Percentiles rank a stretch among this genome's conserved stretches.
phyloP scores from a whole-genome alignment of 257 asterid genomes.

The Coffea eugenioides region DNA sequence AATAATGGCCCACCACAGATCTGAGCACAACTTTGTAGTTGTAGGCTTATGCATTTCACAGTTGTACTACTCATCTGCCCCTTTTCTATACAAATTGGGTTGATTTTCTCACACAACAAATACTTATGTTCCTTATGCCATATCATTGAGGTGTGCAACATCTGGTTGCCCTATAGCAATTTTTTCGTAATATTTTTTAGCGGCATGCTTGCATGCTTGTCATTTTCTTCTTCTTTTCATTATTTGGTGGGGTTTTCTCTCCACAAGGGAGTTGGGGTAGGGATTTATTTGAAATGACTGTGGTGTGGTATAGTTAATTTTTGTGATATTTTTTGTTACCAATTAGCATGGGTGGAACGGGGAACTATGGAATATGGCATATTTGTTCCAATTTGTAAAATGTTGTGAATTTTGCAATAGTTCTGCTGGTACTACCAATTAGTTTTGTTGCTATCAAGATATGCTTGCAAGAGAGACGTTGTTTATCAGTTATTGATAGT shows the following conservation, averaged over 20 bases:
- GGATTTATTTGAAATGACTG: no score
- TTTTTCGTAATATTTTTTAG: not conserved
- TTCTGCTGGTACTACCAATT: not conserved
- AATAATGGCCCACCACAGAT: not conserved
- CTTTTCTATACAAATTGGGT: not conserved
- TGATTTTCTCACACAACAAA: not conserved
- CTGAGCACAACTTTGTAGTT: not conserved
- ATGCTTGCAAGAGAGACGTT: not conserved
- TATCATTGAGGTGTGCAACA: not conserved
- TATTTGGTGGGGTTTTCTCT: not conserved
- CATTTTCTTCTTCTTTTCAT: not conserved
- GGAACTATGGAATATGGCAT: not conserved
- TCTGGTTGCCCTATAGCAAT: not conserved
- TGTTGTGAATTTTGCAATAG: not conserved
- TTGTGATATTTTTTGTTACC: not conserved
- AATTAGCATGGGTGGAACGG: not conserved
- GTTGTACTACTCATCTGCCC: not conserved
- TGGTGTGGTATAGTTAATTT: not conserved
- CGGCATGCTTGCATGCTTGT: not conserved
- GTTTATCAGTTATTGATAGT: slow-evolving; percentile 19
- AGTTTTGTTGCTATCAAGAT: not conserved
- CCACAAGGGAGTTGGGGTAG: no score
- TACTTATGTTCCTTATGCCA: not conserved
- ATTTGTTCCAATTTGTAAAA: not conserved
- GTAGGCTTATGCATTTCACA: not conserved